Conservation (phyloP, 176 grass and related monocot species). For the Juncus effusus region DNA sequence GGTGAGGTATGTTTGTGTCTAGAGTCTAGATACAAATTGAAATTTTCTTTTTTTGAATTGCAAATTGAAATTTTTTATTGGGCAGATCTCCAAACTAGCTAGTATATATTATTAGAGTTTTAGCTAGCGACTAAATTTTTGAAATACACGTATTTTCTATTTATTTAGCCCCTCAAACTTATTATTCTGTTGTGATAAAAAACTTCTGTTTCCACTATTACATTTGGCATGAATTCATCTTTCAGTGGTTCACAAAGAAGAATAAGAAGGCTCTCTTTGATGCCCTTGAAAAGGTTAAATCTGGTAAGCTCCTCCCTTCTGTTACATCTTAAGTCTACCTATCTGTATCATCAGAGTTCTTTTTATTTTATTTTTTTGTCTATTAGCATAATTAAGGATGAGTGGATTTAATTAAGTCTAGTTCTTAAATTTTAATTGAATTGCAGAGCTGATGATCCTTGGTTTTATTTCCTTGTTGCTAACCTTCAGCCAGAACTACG, state of each 20-base stretch:
- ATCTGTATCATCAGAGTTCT: neutral
- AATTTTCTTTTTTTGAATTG: neutral
- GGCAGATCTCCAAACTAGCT: too few species aligned
- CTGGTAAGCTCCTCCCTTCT: conserved; percentile 25
- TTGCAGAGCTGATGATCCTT: conserved; percentile 72
- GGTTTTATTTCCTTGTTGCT: conserved; percentile 35
- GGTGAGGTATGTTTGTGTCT: conserved; percentile 35
- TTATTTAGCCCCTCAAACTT: neutral
- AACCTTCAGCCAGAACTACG: conserved; percentile 40
- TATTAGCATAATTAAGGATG: neutral
- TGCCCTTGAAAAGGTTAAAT: conserved; percentile 89
- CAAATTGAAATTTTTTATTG: neutral
- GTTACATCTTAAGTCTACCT: neutral
- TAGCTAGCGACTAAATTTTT: too few species aligned
- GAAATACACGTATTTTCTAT: neutral
- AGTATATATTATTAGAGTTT: too few species aligned
- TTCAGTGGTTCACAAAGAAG: conserved; percentile 69
- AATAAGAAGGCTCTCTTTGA: conserved; percentile 74
- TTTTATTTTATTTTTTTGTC: neutral
- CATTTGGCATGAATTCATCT: too few species aligned
- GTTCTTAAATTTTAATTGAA: neutral
- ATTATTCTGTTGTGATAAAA: neutral
- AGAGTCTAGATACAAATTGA: neutral
- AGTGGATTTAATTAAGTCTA: neutral
- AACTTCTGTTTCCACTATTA: neutral